These are phyloP conservation scores for Phytophthora pini DNA, from an alignment of 352 stramenopile genomes.

Conservation along the genomic window DNA sequence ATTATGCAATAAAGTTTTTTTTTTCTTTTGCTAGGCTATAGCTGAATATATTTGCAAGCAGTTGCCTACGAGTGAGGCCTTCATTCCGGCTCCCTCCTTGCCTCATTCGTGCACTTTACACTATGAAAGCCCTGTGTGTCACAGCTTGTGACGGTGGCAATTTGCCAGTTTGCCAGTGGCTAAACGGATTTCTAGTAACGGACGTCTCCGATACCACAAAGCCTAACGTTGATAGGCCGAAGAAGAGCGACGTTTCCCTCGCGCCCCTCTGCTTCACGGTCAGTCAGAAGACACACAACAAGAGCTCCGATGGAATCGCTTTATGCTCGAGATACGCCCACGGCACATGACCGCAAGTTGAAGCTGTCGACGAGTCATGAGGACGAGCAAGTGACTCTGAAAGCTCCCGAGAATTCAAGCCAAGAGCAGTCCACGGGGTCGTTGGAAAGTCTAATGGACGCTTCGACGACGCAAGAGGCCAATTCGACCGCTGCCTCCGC, in stretches of 20 bases:
- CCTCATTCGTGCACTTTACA: not conserved
- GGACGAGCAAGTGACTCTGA: constrained; percentile 16
- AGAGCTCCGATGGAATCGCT: constrained; percentile 41
- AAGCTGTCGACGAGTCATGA: constrained; percentile 9
- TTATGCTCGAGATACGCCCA: constrained; percentile 41
- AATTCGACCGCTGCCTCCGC: constrained; percentile 10
- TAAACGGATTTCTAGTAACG: constrained; percentile 10
- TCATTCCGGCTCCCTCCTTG: not conserved
- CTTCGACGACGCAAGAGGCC: not conserved
- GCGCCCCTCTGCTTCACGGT: constrained; percentile 9
- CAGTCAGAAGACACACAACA: constrained; percentile 18
- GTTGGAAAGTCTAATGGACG: constrained; percentile 20
- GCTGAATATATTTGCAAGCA: not conserved
- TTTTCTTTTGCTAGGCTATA: not conserved
- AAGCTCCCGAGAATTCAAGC: constrained; percentile 1
- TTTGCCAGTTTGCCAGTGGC: not conserved
- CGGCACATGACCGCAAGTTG: constrained; percentile 28
- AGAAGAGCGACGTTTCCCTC: constrained; percentile 30
- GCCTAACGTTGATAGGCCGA: not conserved
- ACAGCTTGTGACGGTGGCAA: not conserved
- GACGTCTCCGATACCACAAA: not conserved
- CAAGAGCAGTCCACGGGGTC: constrained; percentile 4
- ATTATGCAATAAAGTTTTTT: not conserved
- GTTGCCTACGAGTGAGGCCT: not conserved
- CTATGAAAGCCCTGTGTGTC: too few species aligned